phyloP scores from a whole-genome alignment of 106 monocot species.

The Ottelia alismoides region DNA sequence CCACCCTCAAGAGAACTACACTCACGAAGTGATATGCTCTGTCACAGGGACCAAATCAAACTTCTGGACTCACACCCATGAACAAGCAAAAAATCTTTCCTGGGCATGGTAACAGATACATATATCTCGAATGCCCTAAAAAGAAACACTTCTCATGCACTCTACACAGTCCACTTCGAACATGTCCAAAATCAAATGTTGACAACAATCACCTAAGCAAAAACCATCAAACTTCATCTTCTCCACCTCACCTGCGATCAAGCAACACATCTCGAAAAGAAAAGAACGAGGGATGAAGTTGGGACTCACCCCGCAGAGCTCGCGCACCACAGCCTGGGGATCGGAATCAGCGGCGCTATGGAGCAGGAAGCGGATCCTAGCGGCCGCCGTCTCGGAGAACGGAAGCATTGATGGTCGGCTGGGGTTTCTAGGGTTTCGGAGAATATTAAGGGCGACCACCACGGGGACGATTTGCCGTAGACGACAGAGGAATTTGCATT shows the following conservation, averaged over 20 bases:
- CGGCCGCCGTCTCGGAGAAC: slow-evolving; percentile 9
- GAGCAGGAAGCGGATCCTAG: slow-evolving; percentile 18
- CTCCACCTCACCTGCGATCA: background rate
- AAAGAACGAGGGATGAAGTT: background rate
- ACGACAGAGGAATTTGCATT: too few species aligned
- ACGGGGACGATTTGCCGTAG: too few species aligned
- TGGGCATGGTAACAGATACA: too few species aligned
- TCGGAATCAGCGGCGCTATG: slow-evolving; percentile 12
- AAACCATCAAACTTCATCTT: background rate
- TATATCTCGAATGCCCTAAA: too few species aligned
- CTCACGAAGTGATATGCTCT: too few species aligned
- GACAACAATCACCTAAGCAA: background rate
- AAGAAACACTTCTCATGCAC: too few species aligned
- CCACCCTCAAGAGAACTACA: too few species aligned
- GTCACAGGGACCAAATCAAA: too few species aligned
- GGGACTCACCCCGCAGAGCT: slow-evolving; percentile 19
- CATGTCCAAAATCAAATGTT: too few species aligned
- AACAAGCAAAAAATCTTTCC: too few species aligned
- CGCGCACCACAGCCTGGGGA: slow-evolving; percentile 10
- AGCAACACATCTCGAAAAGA: background rate
- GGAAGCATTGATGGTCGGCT: slow-evolving; percentile 7
- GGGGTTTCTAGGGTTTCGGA: slow-evolving; percentile 13
- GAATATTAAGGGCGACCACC: too few species aligned
- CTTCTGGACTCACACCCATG: too few species aligned
- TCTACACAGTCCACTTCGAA: background rate